These are phyloP conservation scores for Auriculariales sp. DNA, from an alignment of 768 basidiomycete species.

Conservation along the genomic window DNA sequence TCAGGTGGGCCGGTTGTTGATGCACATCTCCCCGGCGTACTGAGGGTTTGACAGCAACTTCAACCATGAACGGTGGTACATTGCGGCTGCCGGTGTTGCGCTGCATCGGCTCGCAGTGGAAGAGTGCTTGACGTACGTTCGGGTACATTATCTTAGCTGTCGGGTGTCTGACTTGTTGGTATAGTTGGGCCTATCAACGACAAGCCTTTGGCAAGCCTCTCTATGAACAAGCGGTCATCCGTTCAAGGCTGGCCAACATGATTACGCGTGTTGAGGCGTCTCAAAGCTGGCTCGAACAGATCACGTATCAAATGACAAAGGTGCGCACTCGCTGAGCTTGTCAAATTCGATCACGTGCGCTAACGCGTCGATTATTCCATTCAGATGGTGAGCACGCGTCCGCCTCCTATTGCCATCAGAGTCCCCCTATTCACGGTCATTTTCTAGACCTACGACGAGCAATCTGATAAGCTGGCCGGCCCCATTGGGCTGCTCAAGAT, in stretches of 20 bases:
- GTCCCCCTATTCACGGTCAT: too few relatives aligned
- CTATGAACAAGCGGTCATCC: slow-evolving; percentile 70
- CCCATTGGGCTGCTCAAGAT: slow-evolving; percentile 82
- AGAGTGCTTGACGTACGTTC: slow-evolving; percentile 67
- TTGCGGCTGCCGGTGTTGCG: slow-evolving; percentile 50
- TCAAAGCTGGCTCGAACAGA: slow-evolving; percentile 79
- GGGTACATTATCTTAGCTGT: neutral
- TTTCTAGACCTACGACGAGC: slow-evolving; percentile 67
- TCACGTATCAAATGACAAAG: slow-evolving; percentile 89
- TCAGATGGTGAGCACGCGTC: too few relatives aligned
- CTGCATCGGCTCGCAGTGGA: slow-evolving; percentile 74
- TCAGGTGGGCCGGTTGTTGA: slow-evolving; percentile 19
- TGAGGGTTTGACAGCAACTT: slow-evolving; percentile 40
- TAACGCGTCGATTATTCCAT: neutral
- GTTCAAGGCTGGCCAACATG: slow-evolving; percentile 78
- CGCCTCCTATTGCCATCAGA: too few relatives aligned
- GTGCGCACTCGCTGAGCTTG: slow-evolving; percentile 21
- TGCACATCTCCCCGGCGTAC: slow-evolving; percentile 11
- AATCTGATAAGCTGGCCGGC: slow-evolving; percentile 76
- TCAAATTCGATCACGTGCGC: neutral
- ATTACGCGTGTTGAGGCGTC: slow-evolving; percentile 77
- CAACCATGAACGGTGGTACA: slow-evolving; percentile 88
- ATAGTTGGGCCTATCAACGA: slow-evolving; percentile 81
- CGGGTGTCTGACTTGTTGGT: slow-evolving; percentile 10
- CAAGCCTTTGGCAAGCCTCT: slow-evolving; percentile 84